Evolutionary conservation across 202 grass and related monocot species (phyloP).

Genomic region (Bolboschoenoplectus hybrid): DNA sequence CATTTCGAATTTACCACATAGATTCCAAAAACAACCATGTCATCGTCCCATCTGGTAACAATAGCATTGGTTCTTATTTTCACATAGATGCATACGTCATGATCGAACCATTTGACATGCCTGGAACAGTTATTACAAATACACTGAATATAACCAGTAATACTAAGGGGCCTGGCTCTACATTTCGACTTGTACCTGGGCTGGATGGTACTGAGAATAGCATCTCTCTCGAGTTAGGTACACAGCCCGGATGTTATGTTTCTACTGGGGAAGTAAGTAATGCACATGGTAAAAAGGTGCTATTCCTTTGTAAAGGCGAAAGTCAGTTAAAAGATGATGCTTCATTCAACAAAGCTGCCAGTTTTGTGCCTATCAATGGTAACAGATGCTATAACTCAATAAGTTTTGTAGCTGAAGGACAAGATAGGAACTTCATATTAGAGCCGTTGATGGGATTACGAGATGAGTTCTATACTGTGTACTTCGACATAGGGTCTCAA

Average conservation of each 20-base stretch:
- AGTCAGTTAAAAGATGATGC: constrained; percentile 33
- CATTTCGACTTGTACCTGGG: constrained; percentile 56
- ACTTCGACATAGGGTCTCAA: constrained; percentile 71
- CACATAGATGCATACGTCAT: background rate
- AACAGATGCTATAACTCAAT: constrained; percentile 66
- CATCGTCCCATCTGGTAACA: background rate
- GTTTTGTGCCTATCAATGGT: constrained; percentile 47
- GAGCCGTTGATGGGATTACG: constrained; percentile 74
- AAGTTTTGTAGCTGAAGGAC: constrained; percentile 66
- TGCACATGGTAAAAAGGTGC: constrained; percentile 38
- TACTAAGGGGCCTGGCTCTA: constrained; percentile 23
- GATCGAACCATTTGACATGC: constrained; percentile 78
- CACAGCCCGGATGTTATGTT: constrained; percentile 64
- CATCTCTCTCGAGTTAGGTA: constrained; percentile 63
- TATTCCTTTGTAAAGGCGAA: constrained; percentile 46
- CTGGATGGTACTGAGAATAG: constrained; percentile 50
- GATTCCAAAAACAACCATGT: background rate
- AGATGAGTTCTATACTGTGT: constrained; percentile 85
- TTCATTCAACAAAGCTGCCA: constrained; percentile 58
- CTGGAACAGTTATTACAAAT: constrained; percentile 63
- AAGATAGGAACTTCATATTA: constrained; percentile 62
- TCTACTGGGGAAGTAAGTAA: constrained; percentile 41
- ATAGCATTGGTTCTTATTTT: background rate
- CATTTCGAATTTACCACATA: constrained; percentile 51
- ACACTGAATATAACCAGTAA: constrained; percentile 45